Conservation (phyloP, 192 early-diverging fungal species). For the Umbelopsis isabellina region DNA sequence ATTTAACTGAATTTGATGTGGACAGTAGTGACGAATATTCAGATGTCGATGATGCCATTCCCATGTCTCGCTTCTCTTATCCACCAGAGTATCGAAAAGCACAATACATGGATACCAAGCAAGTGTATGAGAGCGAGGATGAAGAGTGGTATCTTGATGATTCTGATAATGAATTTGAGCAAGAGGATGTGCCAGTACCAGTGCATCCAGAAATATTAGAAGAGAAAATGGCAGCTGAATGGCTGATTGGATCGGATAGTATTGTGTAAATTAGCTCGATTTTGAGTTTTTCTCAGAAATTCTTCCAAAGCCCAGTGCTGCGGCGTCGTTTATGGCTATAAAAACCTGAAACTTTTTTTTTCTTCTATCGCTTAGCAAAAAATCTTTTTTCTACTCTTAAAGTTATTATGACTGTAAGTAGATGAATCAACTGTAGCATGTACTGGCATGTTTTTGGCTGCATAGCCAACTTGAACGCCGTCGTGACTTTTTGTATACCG, state of each 20-base stretch:
- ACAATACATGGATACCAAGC: neutral
- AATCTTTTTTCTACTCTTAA: too few relatives aligned
- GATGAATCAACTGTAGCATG: neutral
- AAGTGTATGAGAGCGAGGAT: conserved; percentile 10
- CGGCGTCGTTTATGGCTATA: too few relatives aligned
- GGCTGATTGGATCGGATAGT: conserved; percentile 6
- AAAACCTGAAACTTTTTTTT: too few relatives aligned
- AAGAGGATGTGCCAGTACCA: neutral
- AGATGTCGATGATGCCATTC: conserved; percentile 1
- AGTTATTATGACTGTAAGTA: conserved; percentile 10
- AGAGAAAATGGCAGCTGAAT: neutral
- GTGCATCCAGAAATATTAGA: neutral
- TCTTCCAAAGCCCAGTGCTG: too few relatives aligned
- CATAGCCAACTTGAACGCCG: neutral
- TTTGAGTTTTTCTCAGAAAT: too few relatives aligned
- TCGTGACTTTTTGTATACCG: too few relatives aligned
- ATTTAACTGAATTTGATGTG: conserved; percentile 1
- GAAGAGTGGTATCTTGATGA: conserved; percentile 17
- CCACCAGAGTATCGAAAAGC: conserved; percentile 5
- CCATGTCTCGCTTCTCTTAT: conserved; percentile 14
- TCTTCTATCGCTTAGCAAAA: too few relatives aligned
- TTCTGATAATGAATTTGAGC: conserved; percentile 14
- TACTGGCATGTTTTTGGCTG: neutral
- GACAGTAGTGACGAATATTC: conserved; percentile 15
- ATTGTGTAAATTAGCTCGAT: too few relatives aligned